phyloP scores from a whole-genome alignment of 2,329 filamentous ascomycete species.

The Pyricularia pennisetigena region DNA sequence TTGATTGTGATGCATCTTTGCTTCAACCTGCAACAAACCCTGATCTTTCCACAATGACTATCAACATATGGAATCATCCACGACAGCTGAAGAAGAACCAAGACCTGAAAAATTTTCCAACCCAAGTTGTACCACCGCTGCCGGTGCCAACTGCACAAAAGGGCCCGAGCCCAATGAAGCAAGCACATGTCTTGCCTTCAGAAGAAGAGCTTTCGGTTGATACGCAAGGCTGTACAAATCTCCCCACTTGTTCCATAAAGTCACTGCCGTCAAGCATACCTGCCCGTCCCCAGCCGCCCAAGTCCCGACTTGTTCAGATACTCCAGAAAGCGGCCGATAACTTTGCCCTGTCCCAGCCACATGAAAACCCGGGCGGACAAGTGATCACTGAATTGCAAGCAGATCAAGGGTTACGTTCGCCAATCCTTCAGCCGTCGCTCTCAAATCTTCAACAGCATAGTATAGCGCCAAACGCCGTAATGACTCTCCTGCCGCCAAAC shows the following conservation, averaged over 20 bases:
- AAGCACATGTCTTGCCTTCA: background rate
- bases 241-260: background rate
- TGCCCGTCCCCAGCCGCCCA: background rate
- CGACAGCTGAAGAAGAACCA: background rate
- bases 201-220: background rate
- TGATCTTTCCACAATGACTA: background rate
- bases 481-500: too few relatives aligned
- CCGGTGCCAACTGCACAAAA: background rate
- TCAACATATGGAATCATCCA: background rate
- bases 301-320: background rate
- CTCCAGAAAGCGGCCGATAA: background rate
- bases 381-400: background rate
- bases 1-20: background rate
- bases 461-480: background rate
- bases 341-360: too few relatives aligned
- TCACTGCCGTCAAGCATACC: background rate
- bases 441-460: background rate
- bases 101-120: background rate
- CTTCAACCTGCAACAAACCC: background rate
- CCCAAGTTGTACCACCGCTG: background rate
- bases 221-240: background rate
- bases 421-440: background rate
- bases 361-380: too few relatives aligned
- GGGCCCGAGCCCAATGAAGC: background rate
- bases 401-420: background rate